phyloP scores from a whole-genome alignment of 768 basidiomycete genomes.

The Hirschioporus abietinus region DNA sequence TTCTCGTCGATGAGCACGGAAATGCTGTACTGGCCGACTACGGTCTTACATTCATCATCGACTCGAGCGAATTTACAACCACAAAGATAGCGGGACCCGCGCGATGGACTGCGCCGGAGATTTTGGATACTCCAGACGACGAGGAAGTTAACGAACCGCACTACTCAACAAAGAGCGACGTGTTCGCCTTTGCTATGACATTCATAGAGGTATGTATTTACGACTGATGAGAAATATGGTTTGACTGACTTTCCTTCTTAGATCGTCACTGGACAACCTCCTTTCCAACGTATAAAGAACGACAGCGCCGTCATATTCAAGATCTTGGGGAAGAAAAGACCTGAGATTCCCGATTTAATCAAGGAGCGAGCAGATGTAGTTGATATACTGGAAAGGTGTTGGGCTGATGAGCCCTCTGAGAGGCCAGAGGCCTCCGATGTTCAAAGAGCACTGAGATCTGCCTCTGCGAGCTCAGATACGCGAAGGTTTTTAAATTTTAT shows the following conservation, averaged over 20 bases:
- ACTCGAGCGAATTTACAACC: conserved; percentile 4
- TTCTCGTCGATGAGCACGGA: conserved; percentile 9
- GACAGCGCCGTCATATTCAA: conserved; percentile 21
- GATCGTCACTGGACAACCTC: conserved; percentile 12
- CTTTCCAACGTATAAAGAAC: conserved; percentile 18
- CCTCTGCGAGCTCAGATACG: too few relatives aligned
- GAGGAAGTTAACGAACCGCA: neutral
- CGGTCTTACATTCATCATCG: conserved; percentile 7
- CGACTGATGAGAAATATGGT: neutral
- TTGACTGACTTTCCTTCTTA: conserved; percentile 14
- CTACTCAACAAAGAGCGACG: conserved; percentile 10
- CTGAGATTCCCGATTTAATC: conserved; percentile 15
- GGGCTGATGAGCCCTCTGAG: conserved; percentile 14
- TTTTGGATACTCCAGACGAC: neutral
- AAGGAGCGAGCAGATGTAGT: conserved; percentile 8
- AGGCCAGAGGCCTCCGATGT: conserved; percentile 13
- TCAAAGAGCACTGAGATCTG: neutral
- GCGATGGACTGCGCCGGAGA: conserved; percentile 10
- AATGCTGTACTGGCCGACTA: conserved; percentile 9
- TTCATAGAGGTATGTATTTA: conserved; percentile 12
- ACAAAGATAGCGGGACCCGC: conserved; percentile 5
- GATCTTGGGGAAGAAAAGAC: conserved; percentile 17
- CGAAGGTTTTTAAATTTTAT: too few relatives aligned
- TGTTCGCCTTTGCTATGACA: conserved; percentile 15
- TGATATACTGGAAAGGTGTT: conserved; percentile 14